A percentile compares a stretch with the other conserved stretches of the same genome.
phyloP scores from a whole-genome alignment of 495 filamentous ascomycete species.

The Penicillium canescens region DNA sequence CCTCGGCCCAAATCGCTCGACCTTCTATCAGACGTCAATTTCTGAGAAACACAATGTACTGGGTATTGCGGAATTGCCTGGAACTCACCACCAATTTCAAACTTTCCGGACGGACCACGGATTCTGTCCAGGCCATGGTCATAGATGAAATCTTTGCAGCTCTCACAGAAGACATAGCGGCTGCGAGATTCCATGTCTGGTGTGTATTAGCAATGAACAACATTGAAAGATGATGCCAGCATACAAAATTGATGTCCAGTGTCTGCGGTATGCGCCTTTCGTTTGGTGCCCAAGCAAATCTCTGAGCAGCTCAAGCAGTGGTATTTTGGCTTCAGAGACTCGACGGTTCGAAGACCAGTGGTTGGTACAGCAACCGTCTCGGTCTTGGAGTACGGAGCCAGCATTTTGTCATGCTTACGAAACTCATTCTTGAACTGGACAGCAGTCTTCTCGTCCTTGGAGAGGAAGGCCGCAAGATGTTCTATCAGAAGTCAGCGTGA shows the following conservation, averaged over 20 bases:
- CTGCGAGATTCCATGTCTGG: slow-evolving; percentile 80
- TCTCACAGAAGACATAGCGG: slow-evolving; percentile 77
- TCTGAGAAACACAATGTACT: not conserved
- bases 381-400: slow-evolving; percentile 32
- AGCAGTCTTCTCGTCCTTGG: slow-evolving; percentile 32
- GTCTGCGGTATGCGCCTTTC: slow-evolving; percentile 40
- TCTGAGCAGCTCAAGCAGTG: slow-evolving; percentile 44
- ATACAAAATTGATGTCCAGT: slow-evolving; percentile 47
- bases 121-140: slow-evolving; percentile 80
- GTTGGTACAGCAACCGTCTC: slow-evolving; percentile 24
- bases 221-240: not conserved
- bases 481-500: slow-evolving; percentile 29
- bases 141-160: slow-evolving; percentile 83
- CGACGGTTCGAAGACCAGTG: slow-evolving; percentile 24
- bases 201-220: slow-evolving; percentile 11
- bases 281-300: slow-evolving; percentile 31
- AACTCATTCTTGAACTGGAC: slow-evolving; percentile 41
- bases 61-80: slow-evolving; percentile 6
- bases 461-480: slow-evolving; percentile 37
- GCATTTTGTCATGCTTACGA: slow-evolving; percentile 32
- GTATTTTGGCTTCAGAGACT: slow-evolving; percentile 42
- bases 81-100: slow-evolving; percentile 22
- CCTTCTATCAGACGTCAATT: slow-evolving; percentile 15
- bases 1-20: slow-evolving; percentile 25
- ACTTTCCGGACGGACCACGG: slow-evolving; percentile 31